Conservation (phyloP, 1,284 basidiomycete species). For the Takashimella tepidaria region DNA sequence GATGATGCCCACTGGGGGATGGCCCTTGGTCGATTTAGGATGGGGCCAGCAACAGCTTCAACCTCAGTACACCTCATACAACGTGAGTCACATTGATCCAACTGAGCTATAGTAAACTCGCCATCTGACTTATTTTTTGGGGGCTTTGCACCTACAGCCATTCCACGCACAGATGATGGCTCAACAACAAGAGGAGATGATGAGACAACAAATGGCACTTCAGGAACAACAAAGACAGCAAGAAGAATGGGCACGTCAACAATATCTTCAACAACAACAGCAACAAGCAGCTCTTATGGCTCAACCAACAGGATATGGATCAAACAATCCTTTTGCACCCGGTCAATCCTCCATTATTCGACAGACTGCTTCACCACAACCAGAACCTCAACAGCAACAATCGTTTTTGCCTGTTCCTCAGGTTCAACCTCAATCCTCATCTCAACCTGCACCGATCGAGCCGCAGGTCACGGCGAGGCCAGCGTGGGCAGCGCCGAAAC, state of each 20-base stretch:
- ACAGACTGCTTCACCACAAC: constrained; percentile 8
- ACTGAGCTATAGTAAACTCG: too few species aligned
- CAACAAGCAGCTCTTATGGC: constrained; percentile 51
- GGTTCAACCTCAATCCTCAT: constrained; percentile 15
- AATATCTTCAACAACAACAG: constrained; percentile 55
- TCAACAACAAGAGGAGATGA: constrained; percentile 44
- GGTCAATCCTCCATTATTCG: constrained; percentile 6
- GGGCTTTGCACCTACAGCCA: constrained; percentile 42
- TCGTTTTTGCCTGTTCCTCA: constrained; percentile 35
- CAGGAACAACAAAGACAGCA: constrained; percentile 45
- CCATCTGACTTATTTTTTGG: too few species aligned
- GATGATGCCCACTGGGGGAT: constrained; percentile 36
- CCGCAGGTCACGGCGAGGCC: constrained; percentile 30
- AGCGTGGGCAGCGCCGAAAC: constrained; percentile 31
- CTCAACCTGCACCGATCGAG: constrained; percentile 21
- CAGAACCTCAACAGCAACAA: constrained; percentile 35
- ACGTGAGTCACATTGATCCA: constrained; percentile 29
- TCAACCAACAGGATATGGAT: constrained; percentile 62
- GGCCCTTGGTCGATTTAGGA: constrained; percentile 61
- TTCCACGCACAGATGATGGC: constrained; percentile 49
- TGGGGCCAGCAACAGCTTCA: constrained; percentile 51
- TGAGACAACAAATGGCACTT: constrained; percentile 47
- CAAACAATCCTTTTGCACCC: constrained; percentile 88
- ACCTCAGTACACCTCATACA: constrained; percentile 57
- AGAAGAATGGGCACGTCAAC: constrained; percentile 53